A percentile compares a stretch with the other conserved stretches of the same genome.
phyloP scores from a whole-genome alignment of 306 rosid genomes.

The Acmispon strigosus region DNA sequence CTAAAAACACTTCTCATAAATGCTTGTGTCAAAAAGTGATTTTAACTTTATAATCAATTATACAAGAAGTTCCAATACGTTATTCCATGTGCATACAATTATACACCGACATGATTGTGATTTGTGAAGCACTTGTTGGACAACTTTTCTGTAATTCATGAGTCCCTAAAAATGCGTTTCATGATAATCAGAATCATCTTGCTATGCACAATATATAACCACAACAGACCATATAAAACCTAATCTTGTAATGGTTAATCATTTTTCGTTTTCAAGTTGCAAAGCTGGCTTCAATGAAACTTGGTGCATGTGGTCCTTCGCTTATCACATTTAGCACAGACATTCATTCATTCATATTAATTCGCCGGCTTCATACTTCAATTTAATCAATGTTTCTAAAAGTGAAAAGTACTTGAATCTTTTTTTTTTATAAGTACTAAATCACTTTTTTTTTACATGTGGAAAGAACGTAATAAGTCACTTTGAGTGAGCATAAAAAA shows the following conservation, averaged over 20 bases:
- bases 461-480: too few relatives aligned
- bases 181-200: neutral
- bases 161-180: neutral
- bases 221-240: constrained; percentile 2
- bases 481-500: neutral
- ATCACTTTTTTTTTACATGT: too few relatives aligned
- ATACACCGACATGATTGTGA: constrained; percentile 9
- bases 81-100: constrained; percentile 19
- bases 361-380: constrained; percentile 11
- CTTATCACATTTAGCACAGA: constrained; percentile 2
- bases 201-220: neutral
- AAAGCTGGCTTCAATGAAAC: constrained; percentile 16
- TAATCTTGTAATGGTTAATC: neutral
- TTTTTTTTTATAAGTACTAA: too few relatives aligned
- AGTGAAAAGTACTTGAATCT: neutral
- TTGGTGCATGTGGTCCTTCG: constrained; percentile 19
- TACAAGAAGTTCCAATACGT: too few relatives aligned
- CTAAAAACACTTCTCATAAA: too few relatives aligned
- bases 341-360: constrained; percentile 1
- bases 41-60: too few relatives aligned
- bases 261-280: neutral
- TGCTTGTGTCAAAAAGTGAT: too few relatives aligned
- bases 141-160: neutral
- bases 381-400: neutral
- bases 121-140: constrained; percentile 11